Base-by-base conservation (phyloP, 768 basidiomycete genomes). In the Leccinum incarnatum region DNA sequence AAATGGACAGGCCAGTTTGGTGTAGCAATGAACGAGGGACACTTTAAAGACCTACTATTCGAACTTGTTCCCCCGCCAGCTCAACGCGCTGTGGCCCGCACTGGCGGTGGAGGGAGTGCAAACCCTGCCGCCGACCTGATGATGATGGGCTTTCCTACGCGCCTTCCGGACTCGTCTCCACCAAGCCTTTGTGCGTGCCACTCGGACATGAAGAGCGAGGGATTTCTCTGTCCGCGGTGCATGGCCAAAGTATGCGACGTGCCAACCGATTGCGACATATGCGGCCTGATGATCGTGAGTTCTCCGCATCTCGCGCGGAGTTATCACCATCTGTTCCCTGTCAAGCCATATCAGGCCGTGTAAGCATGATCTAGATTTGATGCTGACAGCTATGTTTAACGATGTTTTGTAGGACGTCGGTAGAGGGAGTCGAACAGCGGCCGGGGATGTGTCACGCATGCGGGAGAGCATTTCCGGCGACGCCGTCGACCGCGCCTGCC, bases 91-190 rank as follows among this genome's bases (percentile, higher is more conserved):
- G 62, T 84, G 21, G 70, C 79, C 5, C 80, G 84, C 29, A 67
- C 77, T 3, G 70, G 78, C 4, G 81, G 79, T 0, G 77, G 76
- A 51, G 75, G 79, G 5, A 70, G 74, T 11, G 73, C 78, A 11
- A 89, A 87, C 61, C 83, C 83, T 21, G 83, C 88, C 1, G 88
- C 92, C 0, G 96, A 98, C 75, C 78, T 99, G 54, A 97, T 99
- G 91, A 91, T 97, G 83, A 98, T 99, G 93, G 97, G 97, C 9
- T 99, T 99, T 74, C 97, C 97, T 2, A 93, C 91, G 15, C 86
- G 95, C 17, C 79, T 97, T 6, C 92, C 95, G 0, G 89, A 91
- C 64, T 85, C 85, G 10, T 90, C 88, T 4, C 87, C 87, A 34
- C 87, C 88, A 8, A 88, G 89, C 55, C 78, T 98, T 19, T 99